Conservation (phyloP, 2,329 filamentous ascomycete species). For the Drechslera avenae region DNA sequence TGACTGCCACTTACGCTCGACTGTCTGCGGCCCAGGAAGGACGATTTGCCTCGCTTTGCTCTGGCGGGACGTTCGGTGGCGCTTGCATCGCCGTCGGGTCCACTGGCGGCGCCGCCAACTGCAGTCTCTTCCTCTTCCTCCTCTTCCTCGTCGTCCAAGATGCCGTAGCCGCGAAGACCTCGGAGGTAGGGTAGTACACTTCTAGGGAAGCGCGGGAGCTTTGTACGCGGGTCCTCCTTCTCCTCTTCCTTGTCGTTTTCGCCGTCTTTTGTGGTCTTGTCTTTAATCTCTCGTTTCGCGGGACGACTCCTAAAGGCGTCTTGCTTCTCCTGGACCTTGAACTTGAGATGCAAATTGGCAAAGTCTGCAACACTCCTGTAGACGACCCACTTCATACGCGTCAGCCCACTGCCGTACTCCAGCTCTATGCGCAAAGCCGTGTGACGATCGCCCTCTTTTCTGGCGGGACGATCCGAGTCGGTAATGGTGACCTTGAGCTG, state of each 20-base stretch:
- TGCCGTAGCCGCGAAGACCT: conserved; percentile 70
- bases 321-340: conserved; percentile 83
- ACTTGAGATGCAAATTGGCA: conserved; percentile 88
- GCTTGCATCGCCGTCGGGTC: conserved; percentile 68
- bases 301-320: conserved; percentile 76
- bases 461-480: conserved; percentile 66
- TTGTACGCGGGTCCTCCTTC: conserved; percentile 68
- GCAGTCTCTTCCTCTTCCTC: conserved; percentile 70
- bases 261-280: conserved; percentile 26
- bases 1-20: conserved; percentile 57
- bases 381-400: conserved; percentile 95
- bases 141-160: conserved; percentile 69
- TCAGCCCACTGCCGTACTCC: conserved; percentile 94
- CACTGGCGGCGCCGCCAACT: conserved; percentile 58
- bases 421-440: conserved; percentile 88
- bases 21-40: conserved; percentile 64
- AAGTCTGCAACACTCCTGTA: conserved; percentile 87
- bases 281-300: conserved; percentile 22
- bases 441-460: conserved; percentile 64
- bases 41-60: conserved; percentile 60
- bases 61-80: conserved; percentile 67
- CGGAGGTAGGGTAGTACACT: conserved; percentile 89
- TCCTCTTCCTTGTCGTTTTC: conserved; percentile 48
- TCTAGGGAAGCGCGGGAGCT: conserved; percentile 87
- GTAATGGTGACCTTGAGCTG: conserved; percentile 88